Evolutionary conservation across 495 filamentous ascomycete genomes (phyloP).

Genomic region (Evernia prunastri): DNA sequence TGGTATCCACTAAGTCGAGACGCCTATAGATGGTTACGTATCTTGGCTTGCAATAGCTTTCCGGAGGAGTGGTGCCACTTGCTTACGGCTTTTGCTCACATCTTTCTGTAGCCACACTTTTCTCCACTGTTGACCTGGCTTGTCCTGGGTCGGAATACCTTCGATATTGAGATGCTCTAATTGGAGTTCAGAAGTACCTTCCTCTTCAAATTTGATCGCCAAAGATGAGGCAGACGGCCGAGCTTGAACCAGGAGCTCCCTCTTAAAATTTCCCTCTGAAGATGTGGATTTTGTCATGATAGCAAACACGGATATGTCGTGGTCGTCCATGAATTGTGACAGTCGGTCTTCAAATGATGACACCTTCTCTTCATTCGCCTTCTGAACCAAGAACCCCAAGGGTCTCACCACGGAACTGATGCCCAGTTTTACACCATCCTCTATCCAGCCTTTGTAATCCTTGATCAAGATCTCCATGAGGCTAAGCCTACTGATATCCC

Average conservation of each 20-base stretch:
- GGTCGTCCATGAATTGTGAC: slow-evolving; percentile 48
- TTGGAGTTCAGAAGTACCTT: slow-evolving; percentile 43
- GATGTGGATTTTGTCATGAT: slow-evolving; percentile 69
- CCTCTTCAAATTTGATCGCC: slow-evolving; percentile 47
- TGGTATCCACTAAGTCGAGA: not conserved
- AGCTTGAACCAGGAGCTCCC: slow-evolving; percentile 71
- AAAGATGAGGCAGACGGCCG: slow-evolving; percentile 39
- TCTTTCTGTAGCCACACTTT: slow-evolving; percentile 62
- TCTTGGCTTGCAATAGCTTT: slow-evolving; percentile 41
- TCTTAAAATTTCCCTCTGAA: slow-evolving; percentile 48
- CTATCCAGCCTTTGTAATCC: slow-evolving; percentile 89
- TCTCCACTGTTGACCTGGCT: slow-evolving; percentile 25
- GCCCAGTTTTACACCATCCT: slow-evolving; percentile 54
- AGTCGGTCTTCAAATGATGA: slow-evolving; percentile 44
- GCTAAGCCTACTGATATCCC: slow-evolving; percentile 58
- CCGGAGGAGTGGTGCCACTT: slow-evolving; percentile 79
- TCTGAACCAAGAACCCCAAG: slow-evolving; percentile 54
- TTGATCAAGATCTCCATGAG: slow-evolving; percentile 73
- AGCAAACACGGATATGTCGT: slow-evolving; percentile 56
- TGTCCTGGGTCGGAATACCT: slow-evolving; percentile 28
- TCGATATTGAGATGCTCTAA: slow-evolving; percentile 50
- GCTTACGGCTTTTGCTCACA: slow-evolving; percentile 70
- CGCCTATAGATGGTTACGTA: not conserved
- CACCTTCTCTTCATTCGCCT: slow-evolving; percentile 40
- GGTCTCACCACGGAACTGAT: slow-evolving; percentile 67